phyloP scores from a whole-genome alignment of 331 rosid species.

The Quercus tomentella region DNA sequence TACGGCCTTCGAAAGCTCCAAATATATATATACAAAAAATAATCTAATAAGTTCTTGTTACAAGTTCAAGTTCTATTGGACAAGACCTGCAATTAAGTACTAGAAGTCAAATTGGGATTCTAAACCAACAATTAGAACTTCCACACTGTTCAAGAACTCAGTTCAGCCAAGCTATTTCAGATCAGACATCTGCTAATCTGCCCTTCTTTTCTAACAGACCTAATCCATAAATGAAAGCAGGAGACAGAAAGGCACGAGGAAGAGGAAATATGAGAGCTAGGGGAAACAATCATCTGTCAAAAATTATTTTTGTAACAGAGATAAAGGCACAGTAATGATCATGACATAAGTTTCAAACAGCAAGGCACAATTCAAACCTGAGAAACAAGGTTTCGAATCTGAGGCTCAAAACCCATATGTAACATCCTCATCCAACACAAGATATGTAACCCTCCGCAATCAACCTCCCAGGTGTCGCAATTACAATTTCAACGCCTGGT shows the following conservation, averaged over 20 bases:
- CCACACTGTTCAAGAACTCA: not conserved
- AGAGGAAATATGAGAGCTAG: no score
- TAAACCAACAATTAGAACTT: not conserved
- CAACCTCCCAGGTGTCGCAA: constrained; percentile 92
- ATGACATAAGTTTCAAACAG: not conserved
- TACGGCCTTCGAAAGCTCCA: not conserved
- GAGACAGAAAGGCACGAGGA: no score
- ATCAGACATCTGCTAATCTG: not conserved
- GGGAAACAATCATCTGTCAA: no score
- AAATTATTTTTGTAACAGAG: no score
- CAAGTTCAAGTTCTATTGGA: not conserved
- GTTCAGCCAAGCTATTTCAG: not conserved
- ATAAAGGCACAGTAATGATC: not conserved
- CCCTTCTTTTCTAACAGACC: not conserved
- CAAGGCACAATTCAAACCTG: constrained; percentile 41
- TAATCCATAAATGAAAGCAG: not conserved
- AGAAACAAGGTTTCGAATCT: constrained; percentile 51
- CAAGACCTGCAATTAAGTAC: not conserved
- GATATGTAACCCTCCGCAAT: constrained; percentile 5
- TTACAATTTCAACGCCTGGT: constrained; percentile 81
- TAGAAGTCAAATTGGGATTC: not conserved
- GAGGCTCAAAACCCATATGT: constrained; percentile 70
- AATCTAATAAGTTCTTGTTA: not conserved
- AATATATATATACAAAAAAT: not conserved
- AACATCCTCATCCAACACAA: constrained; percentile 45